Evolutionary conservation across 106 monocot species (phyloP), one percentile per base, ranked within the genome.

Genomic region (Dendrobium huoshanense): DNA sequence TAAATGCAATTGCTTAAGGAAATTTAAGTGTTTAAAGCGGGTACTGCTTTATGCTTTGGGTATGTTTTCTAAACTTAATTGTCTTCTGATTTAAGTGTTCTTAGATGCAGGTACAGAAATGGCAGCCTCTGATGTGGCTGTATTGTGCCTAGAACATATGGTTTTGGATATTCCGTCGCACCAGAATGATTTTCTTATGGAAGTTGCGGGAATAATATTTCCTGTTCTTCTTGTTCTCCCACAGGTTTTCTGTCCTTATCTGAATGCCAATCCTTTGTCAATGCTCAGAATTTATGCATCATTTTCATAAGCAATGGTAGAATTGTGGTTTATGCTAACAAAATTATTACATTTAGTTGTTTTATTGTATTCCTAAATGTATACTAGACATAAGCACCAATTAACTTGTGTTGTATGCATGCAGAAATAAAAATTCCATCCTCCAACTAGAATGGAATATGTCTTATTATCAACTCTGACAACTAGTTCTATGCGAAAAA

Each of bases 181-280:
- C 29, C 78, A 91, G 13, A 29, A 64, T 24, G 84, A 81, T 75
- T 81, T 83, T 87, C 77, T 83, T 25, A 90, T 81, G 41, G 95
- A 95, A 81, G 78, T 95, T 75, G 92, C 92, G 58, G 75, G 58
- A 40, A 85, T 85, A 45, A 81, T 95, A 44, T 95, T 95, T 78
- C 90, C 88, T 82, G 79, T 92, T 24, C 92, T 95, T 83, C 77
- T 95, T 85, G 81, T 92, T 89, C 86, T 79, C 16, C 86, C 88
- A 17, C 92, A 90, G 95, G 92, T 95, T 59, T 68, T 45, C 0
- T 59, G 59, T 8, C 37, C 58, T 42, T 51, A 31, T 55, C 4
- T 78, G 11, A 76, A 48, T 9, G 24, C 59, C 6, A 41, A 43
- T 54, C 58, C 67, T 41, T 59, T 22, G 24, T 85, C 19, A 41